Conservation (phyloP, 202 grass and related monocot species). For the Saccharum hybrid region DNA sequence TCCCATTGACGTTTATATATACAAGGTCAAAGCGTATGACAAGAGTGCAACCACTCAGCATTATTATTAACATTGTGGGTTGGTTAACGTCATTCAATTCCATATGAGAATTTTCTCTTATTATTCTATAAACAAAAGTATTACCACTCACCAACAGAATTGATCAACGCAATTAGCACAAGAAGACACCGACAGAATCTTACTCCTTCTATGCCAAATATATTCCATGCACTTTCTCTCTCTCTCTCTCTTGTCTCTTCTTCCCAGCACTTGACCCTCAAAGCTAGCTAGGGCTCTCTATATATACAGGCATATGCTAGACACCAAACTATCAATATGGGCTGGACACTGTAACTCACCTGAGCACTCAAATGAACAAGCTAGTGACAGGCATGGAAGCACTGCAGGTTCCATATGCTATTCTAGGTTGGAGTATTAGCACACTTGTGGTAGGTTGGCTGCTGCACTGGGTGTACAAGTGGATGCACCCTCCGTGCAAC, state of each 20-base stretch:
- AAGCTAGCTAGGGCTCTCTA: background rate
- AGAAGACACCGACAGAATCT: background rate
- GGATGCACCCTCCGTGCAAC: constrained; percentile 13
- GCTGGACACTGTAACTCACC: no score
- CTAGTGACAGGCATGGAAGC: background rate
- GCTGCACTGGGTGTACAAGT: constrained; percentile 12
- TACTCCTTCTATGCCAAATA: background rate
- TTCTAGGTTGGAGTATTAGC: background rate
- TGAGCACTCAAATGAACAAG: background rate
- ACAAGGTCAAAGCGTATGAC: no score
- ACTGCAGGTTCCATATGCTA: background rate
- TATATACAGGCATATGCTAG: background rate
- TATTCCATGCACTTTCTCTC: background rate
- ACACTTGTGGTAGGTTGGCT: constrained; percentile 17
- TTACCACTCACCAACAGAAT: no score
- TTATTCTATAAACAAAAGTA: no score
- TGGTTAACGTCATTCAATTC: background rate
- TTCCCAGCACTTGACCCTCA: background rate
- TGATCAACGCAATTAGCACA: background rate
- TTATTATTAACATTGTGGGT: no score
- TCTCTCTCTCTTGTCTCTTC: background rate
- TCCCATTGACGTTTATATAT: no score
- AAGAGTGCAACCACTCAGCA: no score
- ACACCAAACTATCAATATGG: background rate
- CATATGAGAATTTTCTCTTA: no score